Evolutionary conservation across 768 basidiomycete species (phyloP).

Genomic region (Russula olivacea): DNA sequence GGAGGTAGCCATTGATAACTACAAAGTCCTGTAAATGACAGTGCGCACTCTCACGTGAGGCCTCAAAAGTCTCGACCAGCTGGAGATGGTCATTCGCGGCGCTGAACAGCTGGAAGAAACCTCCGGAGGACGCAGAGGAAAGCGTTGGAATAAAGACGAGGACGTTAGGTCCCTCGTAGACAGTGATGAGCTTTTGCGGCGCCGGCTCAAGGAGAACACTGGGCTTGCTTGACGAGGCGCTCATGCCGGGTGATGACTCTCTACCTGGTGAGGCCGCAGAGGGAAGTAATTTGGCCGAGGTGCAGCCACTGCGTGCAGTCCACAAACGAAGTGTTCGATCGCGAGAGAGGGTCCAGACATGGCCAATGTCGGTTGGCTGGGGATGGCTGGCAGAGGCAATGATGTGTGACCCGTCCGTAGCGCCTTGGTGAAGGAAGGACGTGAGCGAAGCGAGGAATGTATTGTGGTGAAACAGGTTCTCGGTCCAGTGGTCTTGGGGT

Average conservation of each 20-base stretch:
- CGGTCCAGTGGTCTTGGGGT: conserved; percentile 63
- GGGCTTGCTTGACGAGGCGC: conserved; percentile 33
- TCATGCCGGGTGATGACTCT: conserved; percentile 32
- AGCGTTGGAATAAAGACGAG: conserved; percentile 70
- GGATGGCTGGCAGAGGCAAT: conserved; percentile 68
- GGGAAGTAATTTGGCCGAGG: conserved; percentile 54
- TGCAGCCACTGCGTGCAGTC: conserved; percentile 70
- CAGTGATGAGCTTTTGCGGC: conserved; percentile 57
- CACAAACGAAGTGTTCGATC: conserved; percentile 82
- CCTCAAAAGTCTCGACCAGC: conserved; percentile 53
- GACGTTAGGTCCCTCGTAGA: conserved; percentile 58
- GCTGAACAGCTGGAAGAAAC: conserved; percentile 68
- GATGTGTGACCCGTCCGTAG: conserved; percentile 50
- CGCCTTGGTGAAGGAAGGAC: conserved; percentile 49
- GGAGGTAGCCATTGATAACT: conserved; percentile 48
- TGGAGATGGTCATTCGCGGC: conserved; percentile 53
- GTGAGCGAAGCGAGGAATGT: conserved; percentile 65
- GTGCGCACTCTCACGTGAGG: conserved; percentile 53
- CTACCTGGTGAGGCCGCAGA: conserved; percentile 30
- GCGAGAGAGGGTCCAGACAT: conserved; percentile 81
- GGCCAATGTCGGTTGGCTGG: conserved; percentile 67
- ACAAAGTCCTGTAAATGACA: conserved; percentile 75
- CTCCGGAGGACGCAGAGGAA: conserved; percentile 59
- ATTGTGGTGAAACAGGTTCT: conserved; percentile 54
- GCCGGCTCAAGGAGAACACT: conserved; percentile 52